Base-by-base conservation (phyloP, 345 rosid genomes). In the Limnanthes douglasii region DNA sequence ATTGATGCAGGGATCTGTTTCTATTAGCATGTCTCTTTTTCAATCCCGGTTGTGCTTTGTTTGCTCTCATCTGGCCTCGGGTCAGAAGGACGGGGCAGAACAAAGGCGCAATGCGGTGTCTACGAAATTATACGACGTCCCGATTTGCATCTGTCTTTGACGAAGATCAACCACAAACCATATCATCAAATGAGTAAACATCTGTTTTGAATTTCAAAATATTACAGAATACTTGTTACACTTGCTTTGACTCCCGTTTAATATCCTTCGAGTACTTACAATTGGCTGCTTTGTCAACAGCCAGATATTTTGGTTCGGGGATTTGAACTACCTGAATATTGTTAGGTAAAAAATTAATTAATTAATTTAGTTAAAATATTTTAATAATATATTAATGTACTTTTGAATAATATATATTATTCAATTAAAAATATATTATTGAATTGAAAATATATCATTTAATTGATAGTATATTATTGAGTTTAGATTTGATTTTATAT, bases 251-350 rank as follows among this genome's bases (percentile, higher is more conserved):
- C n/a, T n/a, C n/a, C n/a, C n/a, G n/a, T n/a, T n/a, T n/a, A n/a
- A n/a, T n/a, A n/a, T n/a, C n/a, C n/a, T n/a, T n/a, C n/a, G n/a
- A n/a, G 26, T 23, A 39, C 31, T 28, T 42, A 3, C 32, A 23
- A 40, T 41, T 13, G 31, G 11, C 15, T 50, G 31, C 15, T 60
- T 18, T 61, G 39, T 37, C 3, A 46, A 53, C 94, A 92, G 99
- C 71, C 80, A 80, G 49, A 58, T 73, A 52, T 92, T 81, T 57
- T 92, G 96, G 99, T 92, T 92, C 15, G 99, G 99, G 12, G 99
- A 92, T 60, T 64, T 92, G 59, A 92, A 92, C 51, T 92, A 92
- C 50, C 80, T 96, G 31, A 69, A 85, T 47, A 37, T 24, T 65
- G n/a, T n/a, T n/a, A n/a, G n/a, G n/a, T n/a, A n/a, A n/a, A n/a